Evolutionary conservation across 805 yeast genomes (phyloP), one percentile per base, ranked within the genome.

Genomic region (Lipomyces yamadae): DNA sequence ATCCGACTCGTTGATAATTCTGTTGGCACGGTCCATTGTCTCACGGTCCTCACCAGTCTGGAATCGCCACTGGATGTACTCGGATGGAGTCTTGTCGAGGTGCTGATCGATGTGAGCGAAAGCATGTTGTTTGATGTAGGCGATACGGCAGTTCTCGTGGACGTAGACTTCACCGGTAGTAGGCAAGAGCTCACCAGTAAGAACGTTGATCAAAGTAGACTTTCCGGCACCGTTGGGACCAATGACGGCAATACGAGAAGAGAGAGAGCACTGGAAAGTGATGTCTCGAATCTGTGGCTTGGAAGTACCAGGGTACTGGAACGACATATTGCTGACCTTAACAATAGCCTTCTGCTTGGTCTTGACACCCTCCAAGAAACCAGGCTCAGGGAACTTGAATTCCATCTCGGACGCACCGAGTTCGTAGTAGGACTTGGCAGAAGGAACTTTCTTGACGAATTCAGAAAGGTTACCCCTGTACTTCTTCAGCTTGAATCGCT

Each of bases 161-260:
- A 93, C 96, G 89, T 95, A 95, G 79, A 95, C 98, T 82, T 95
- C 98, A 92, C 99, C 99, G 64, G 78, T 78, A 74, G 98, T 95
- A 85, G 99, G 99, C 81, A 95, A 86, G 79, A 95, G 90, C 87
- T 95, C 99, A 91, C 99, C 99, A 75, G 99, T 95, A 84, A 95
- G 89, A 72, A 95, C 98, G 81, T 95, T 95, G 82, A 95, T 94
- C 85, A 95, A 88, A 77, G 99, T 95, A 73, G 99, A 94, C 84
- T 95, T 95, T 90, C 99, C 99, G 81, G 99, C 99, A 91, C 99
- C 99, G 84, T 95, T 95, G 83, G 99, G 99, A 84, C 99, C 99
- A 86, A 95, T 94, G 81, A 95, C 98, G 76, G 99, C 99, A 91
- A 95, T 95, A 90, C 99, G 94, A 58, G 99, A 94, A 72, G 98